Percentiles rank a stretch among this genome's conserved stretches.
Evolutionary conservation across 2,329 filamentous ascomycete species (phyloP).

Genomic region (Coleophoma crateriformis): DNA sequence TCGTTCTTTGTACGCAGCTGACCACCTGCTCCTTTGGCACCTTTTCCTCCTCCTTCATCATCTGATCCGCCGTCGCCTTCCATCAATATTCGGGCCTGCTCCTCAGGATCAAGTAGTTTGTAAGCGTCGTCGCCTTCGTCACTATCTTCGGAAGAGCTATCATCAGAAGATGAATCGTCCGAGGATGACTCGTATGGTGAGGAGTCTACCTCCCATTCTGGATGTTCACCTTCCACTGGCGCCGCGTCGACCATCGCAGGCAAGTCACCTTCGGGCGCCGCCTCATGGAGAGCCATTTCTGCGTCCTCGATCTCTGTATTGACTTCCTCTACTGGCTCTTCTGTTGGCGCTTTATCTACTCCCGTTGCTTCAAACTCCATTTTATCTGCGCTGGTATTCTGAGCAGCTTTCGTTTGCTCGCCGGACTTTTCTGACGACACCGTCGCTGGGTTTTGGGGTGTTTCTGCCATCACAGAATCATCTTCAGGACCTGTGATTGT

Average conservation of each 20-base stretch:
- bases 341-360: not conserved
- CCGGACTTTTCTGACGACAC: not conserved
- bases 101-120: conserved; percentile 71
- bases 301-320: conserved; percentile 1
- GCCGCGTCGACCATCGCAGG: not conserved
- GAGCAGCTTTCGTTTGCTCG: not conserved
- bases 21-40: conserved; percentile 31
- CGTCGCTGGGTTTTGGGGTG: not conserved
- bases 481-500: not conserved
- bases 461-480: not conserved
- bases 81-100: conserved; percentile 82
- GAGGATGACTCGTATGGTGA: conserved; percentile 68
- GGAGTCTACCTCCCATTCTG: conserved; percentile 82
- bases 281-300: not conserved
- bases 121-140: conserved; percentile 57
- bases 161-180: conserved; percentile 49
- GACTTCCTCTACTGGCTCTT: not conserved
- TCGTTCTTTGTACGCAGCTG: conserved; percentile 82
- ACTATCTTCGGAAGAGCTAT: conserved; percentile 48
- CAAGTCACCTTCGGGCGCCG: conserved; percentile 14
- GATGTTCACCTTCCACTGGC: conserved; percentile 31
- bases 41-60: conserved; percentile 57
- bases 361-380: not conserved
- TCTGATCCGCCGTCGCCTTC: conserved; percentile 74
- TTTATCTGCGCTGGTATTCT: not conserved